Evolutionary conservation across 1,139 yeast genomes (phyloP).

Genomic region (Suhomyces yuchorum): DNA sequence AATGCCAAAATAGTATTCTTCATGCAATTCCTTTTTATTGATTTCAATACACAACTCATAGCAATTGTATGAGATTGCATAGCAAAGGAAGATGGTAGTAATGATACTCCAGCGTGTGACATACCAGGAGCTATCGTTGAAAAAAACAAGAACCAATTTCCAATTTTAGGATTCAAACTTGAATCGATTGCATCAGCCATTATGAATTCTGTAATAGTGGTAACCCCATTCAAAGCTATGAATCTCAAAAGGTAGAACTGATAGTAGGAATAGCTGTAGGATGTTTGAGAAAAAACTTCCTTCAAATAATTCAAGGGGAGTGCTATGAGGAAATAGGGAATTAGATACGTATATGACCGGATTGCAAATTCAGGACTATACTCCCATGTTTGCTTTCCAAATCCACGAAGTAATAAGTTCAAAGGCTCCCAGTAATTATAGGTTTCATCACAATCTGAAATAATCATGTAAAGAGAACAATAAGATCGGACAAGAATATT

Average conservation of each 20-base stretch:
- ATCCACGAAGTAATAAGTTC: constrained; percentile 72
- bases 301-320: constrained; percentile 29
- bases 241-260: constrained; percentile 59
- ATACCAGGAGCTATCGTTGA: constrained; percentile 59
- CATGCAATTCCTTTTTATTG: constrained; percentile 17
- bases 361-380: constrained; percentile 90
- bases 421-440: constrained; percentile 95
- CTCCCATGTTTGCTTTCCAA: constrained; percentile 97
- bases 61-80: constrained; percentile 69
- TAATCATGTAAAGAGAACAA: constrained; percentile 60
- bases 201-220: constrained; percentile 55
- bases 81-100: constrained; percentile 85
- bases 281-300: constrained; percentile 22
- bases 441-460: constrained; percentile 77
- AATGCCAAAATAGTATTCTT: constrained; percentile 37
- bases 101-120: constrained; percentile 83
- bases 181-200: constrained; percentile 48
- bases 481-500: constrained; percentile 43
- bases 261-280: constrained; percentile 25
- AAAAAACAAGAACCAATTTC: constrained; percentile 60
- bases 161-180: constrained; percentile 39
- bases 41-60: constrained; percentile 39
- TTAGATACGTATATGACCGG: constrained; percentile 76
- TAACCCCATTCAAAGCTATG: constrained; percentile 51
- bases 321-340: constrained; percentile 51